Evolutionary conservation across 352 stramenopile genomes (phyloP).

Genomic region (Phytophthora sp.): DNA sequence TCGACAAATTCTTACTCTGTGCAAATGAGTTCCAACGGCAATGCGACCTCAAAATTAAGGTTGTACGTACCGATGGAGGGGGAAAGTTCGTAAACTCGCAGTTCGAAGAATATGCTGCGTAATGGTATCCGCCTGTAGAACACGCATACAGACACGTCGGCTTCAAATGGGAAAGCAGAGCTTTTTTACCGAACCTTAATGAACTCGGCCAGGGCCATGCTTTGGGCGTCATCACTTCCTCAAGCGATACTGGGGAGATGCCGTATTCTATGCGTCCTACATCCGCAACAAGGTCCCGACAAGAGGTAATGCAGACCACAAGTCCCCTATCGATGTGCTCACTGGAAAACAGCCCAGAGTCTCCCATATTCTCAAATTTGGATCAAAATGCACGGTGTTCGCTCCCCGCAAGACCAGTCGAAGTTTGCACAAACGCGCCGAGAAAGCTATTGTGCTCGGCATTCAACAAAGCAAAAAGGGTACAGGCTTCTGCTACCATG

Average conservation of each 20-base stretch:
- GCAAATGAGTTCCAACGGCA: conserved; percentile 13
- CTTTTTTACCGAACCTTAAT: not conserved
- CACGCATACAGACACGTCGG: not conserved
- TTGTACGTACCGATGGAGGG: conserved; percentile 4
- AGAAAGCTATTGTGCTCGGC: not conserved
- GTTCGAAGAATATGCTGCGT: not conserved
- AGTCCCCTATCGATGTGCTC: not conserved
- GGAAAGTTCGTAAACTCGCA: not conserved
- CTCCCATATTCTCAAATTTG: not conserved
- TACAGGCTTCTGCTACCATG: not conserved
- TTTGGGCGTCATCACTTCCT: not conserved
- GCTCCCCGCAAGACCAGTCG: not conserved
- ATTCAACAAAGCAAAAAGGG: not conserved
- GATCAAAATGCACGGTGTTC: not conserved
- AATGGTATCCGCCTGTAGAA: conserved; percentile 1
- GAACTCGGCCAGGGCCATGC: conserved; percentile 2
- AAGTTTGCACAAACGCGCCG: not conserved
- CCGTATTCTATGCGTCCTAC: conserved; percentile 4
- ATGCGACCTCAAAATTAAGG: not conserved
- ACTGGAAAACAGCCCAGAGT: not conserved
- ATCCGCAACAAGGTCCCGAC: conserved; percentile 4
- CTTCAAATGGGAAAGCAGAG: conserved; percentile 14
- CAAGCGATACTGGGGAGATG: conserved; percentile 12
- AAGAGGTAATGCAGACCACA: not conserved
- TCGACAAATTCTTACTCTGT: conserved; percentile 1